Base-by-base conservation (phyloP, 192 early-diverging fungal species). In the Backusella tuberculispora region DNA sequence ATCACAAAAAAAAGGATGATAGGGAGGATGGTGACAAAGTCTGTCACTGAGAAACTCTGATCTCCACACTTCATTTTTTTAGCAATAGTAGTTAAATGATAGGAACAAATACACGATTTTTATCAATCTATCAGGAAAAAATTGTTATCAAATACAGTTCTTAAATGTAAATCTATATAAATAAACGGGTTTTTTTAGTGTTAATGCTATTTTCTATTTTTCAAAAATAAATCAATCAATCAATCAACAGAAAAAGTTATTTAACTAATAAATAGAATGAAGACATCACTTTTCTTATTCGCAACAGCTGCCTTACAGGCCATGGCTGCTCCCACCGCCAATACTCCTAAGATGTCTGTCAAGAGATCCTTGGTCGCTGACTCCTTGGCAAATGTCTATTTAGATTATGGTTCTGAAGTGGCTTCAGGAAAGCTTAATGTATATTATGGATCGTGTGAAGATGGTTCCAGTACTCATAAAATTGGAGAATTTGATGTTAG, bases 301-400 rank as follows among this genome's bases (percentile, higher is more conserved):
- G 74, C 53, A 12, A 46, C 74, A 15, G 47, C 60, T 37, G 74
- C 69, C 37, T 65, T 74, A 26, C 64, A 74, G 5, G 73, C 37
- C 8, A 4, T 40, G 38, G 63, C 64, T n/a, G 45, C 45, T 4
- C 64, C 73, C 37, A 45, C 64, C n/a, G 19, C 45, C 0, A 19
- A 44, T 6, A 42, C 38, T 3, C 50, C 50, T 24, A 29, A 47
- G 8, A 9, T 74, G 17, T 19, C 63, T 41, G 8, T 74, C 34
- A 66, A 44, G 17, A 66, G 37, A 15, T 66, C 63, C 1, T n/a
- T 48, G 5, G 19, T 66, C 12, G 29, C 10, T 3, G 66, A 67
- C 42, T 67, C 66, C 4, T 14, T 67, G 3, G 3, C 38, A n/a
- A 67, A 67, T 67, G 38, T 67, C 19, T 67, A 67, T n/a, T 24